Conservation (phyloP, 2,329 filamentous ascomycete genomes). For the Apiospora phragmitis region DNA sequence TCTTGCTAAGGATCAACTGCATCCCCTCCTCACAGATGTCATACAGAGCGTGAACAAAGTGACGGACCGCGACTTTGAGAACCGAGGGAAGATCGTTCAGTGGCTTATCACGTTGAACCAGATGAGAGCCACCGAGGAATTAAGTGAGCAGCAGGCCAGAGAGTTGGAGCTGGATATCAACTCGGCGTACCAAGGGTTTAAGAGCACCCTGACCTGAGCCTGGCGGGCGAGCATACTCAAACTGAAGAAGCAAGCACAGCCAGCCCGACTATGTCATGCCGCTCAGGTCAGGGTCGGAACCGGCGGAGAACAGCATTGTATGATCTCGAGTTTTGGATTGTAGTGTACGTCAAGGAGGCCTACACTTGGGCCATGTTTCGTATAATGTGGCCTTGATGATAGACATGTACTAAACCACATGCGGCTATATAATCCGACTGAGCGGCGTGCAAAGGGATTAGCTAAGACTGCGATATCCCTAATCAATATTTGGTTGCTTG, state of each 20-base stretch:
- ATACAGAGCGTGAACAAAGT: conserved; percentile 98
- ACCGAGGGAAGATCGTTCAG: conserved; percentile 94
- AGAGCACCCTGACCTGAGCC: conserved; percentile 50
- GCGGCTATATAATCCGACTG: neutral
- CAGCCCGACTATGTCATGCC: neutral
- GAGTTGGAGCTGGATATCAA: conserved; percentile 94
- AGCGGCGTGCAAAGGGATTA: neutral
- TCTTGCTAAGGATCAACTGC: conserved; percentile 93
- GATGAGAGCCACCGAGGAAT: conserved; percentile 92
- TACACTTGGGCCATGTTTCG: neutral
- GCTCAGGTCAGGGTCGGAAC: neutral
- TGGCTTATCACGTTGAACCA: conserved; percentile 98
- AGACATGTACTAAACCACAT: neutral
- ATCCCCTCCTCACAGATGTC: conserved; percentile 89
- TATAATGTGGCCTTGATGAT: neutral
- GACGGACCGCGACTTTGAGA: conserved; percentile 92
- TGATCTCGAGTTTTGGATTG: neutral
- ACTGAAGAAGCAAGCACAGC: neutral
- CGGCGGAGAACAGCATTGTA: neutral
- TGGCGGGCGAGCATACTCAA: neutral
- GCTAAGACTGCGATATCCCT: neutral
- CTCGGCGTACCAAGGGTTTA: conserved; percentile 91
- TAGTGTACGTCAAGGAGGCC: neutral
- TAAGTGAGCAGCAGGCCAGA: conserved; percentile 82
- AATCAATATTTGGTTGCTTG: neutral